Evolutionary conservation across 2,329 filamentous ascomycete species (phyloP).

Genomic region (Xylariales sp.): DNA sequence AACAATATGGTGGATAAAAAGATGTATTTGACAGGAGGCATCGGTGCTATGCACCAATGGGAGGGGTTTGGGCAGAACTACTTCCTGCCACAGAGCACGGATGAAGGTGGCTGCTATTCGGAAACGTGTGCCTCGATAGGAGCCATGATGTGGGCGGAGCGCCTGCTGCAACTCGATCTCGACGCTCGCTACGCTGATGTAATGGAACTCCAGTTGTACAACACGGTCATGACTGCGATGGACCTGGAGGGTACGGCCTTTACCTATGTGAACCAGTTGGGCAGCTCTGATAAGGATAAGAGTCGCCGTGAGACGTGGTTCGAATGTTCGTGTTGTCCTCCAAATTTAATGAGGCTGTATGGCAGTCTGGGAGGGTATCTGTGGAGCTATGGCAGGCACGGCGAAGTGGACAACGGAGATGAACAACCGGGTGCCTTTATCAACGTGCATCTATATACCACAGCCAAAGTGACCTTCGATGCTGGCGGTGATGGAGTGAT

Average conservation of each 20-base stretch:
- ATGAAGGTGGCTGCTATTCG: conserved; percentile 59
- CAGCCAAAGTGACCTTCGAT: conserved; percentile 37
- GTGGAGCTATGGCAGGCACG: conserved; percentile 36
- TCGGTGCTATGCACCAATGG: conserved; percentile 54
- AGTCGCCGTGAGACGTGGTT: conserved; percentile 54
- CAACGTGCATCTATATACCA: conserved; percentile 53
- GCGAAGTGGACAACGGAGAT: too few species aligned
- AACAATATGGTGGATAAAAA: conserved; percentile 56
- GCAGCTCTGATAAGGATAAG: conserved; percentile 44
- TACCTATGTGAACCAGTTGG: conserved; percentile 59
- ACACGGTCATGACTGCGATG: conserved; percentile 55
- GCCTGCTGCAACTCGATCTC: conserved; percentile 49
- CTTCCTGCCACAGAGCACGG: conserved; percentile 53
- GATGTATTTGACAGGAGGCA: conserved; percentile 59
- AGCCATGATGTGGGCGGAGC: conserved; percentile 56
- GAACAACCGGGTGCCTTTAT: conserved; percentile 36
- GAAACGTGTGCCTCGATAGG: conserved; percentile 59
- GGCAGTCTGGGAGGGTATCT: conserved; percentile 54
- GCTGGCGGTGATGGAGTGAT: conserved; percentile 28
- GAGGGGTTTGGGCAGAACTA: conserved; percentile 58
- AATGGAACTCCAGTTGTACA: conserved; percentile 59
- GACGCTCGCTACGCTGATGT: conserved; percentile 51
- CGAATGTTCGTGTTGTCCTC: conserved; percentile 55
- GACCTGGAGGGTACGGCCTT: conserved; percentile 51
- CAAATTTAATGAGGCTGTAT: conserved; percentile 52